Conservation (phyloP, 1,139 yeast genomes). For the Blastobotrys capitulatus region DNA sequence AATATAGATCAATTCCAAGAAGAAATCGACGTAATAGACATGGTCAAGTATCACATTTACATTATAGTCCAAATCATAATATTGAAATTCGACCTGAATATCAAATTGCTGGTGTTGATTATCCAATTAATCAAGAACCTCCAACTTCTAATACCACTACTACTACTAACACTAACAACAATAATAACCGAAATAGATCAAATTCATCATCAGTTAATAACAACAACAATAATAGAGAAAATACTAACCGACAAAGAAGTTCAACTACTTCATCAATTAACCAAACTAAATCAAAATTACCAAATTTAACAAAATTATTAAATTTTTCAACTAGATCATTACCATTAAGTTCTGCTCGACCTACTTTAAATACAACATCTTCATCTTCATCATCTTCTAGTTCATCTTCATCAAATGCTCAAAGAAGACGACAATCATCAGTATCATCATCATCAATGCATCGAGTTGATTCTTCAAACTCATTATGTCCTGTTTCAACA, state of each 20-base stretch:
- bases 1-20: slow-evolving; percentile 32
- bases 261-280: background rate
- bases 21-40: slow-evolving; percentile 20
- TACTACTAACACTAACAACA: background rate
- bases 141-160: background rate
- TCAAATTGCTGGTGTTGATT: too few relatives aligned
- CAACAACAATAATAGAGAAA: background rate
- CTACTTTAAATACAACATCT: background rate
- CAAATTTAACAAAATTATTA: background rate
- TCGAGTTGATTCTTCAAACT: slow-evolving; percentile 3
- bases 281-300: background rate
- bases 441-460: background rate
- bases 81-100: background rate
- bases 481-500: slow-evolving; percentile 12
- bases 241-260: background rate
- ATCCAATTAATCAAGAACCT: background rate
- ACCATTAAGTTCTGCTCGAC: background rate
- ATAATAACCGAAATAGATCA: background rate
- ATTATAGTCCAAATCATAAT: background rate
- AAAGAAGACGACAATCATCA: background rate
- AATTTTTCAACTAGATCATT: background rate
- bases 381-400: slow-evolving; percentile 1
- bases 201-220: too few relatives aligned
- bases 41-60: background rate
- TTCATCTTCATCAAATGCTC: background rate